These are phyloP conservation scores for Salvia miltiorrhiza DNA, from an alignment of 257 asterid species.

Conservation along the genomic window DNA sequence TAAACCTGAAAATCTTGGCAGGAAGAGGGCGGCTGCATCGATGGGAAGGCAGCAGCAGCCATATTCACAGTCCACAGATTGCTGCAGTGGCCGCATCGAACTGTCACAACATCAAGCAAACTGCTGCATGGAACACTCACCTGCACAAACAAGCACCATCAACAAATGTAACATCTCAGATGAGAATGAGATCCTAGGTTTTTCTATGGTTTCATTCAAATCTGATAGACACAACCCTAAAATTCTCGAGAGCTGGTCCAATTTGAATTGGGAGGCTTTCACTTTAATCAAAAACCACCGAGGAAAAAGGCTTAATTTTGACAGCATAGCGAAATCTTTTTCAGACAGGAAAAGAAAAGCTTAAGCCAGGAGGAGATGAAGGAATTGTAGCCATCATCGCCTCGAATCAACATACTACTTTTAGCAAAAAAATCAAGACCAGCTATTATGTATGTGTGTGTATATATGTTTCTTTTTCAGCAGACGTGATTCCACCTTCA, in stretches of 20 bases:
- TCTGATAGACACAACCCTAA: neutral
- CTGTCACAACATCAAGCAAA: conserved; percentile 78
- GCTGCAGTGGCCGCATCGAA: conserved; percentile 89
- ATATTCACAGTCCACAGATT: conserved; percentile 85
- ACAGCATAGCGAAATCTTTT: conserved; percentile 28
- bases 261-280: neutral
- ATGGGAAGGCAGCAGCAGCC: conserved; percentile 81
- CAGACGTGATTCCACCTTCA: conserved; percentile 22
- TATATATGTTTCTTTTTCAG: conserved; percentile 14
- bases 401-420: neutral
- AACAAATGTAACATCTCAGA: neutral
- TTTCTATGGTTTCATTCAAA: neutral
- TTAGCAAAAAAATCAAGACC: neutral
- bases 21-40: conserved; percentile 28
- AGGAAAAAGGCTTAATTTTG: conserved; percentile 29
- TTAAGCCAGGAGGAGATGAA: neutral
- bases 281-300: conserved; percentile 13
- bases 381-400: conserved; percentile 48
- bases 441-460: neutral
- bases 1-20: conserved; percentile 49
- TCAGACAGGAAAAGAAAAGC: conserved; percentile 21
- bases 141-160: conserved; percentile 31
- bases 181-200: too few species aligned
- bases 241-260: conserved; percentile 12
- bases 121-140: conserved; percentile 93